Conservation (phyloP, 2,329 filamentous ascomycete species). For the Xylariaceae sp. region DNA sequence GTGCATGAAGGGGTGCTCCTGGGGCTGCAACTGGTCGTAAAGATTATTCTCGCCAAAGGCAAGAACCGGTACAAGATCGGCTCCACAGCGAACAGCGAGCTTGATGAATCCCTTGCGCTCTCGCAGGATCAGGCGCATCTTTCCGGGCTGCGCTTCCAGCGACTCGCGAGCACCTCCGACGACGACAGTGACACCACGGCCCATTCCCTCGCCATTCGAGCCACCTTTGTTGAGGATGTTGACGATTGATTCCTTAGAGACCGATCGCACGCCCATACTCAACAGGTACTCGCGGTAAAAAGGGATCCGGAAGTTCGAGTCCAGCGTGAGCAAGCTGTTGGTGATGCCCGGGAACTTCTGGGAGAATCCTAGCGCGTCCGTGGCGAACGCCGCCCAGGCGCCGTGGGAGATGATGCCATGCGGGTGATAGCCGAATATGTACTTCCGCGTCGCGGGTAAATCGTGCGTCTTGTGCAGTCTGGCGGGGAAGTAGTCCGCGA, state of each 20-base stretch:
- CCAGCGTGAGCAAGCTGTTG: conserved; percentile 88
- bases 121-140: conserved; percentile 71
- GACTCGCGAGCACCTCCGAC: conserved; percentile 89
- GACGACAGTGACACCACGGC: conserved; percentile 93
- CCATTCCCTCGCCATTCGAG: conserved; percentile 73
- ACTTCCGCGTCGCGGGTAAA: conserved; percentile 77
- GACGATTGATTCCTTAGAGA: conserved; percentile 86
- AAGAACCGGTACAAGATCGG: conserved; percentile 86
- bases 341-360: conserved; percentile 91
- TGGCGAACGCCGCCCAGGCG: conserved; percentile 87
- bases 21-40: conserved; percentile 81
- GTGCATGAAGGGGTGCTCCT: conserved; percentile 73
- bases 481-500: conserved; percentile 89
- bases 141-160: conserved; percentile 76
- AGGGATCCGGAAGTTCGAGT: conserved; percentile 90
- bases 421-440: conserved; percentile 95
- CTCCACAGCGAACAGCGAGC: conserved; percentile 84
- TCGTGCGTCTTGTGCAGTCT: conserved; percentile 77
- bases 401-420: conserved; percentile 97
- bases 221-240: conserved; percentile 81
- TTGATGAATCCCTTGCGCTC: conserved; percentile 91
- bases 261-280: conserved; percentile 78
- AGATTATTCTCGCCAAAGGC: conserved; percentile 94
- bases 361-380: conserved; percentile 81
- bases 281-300: conserved; percentile 94